Conservation (phyloP, 805 yeast genomes). For the Wickerhamiella kazuoi region DNA sequence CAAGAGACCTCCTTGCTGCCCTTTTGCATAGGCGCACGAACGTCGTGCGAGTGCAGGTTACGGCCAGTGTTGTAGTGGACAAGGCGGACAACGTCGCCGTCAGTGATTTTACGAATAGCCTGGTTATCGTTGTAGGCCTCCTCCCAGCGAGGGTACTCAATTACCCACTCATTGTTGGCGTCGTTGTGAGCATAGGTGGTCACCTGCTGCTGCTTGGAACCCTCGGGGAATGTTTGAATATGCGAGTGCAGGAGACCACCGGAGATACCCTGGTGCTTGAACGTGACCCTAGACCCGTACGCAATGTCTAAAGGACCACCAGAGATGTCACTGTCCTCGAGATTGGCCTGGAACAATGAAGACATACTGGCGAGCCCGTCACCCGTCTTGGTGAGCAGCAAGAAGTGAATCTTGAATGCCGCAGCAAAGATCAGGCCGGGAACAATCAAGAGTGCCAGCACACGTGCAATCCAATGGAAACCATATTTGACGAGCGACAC, state of each 20-base stretch:
- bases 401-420: conserved; percentile 88
- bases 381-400: conserved; percentile 67
- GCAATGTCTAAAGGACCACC: conserved; percentile 52
- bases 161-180: conserved; percentile 66
- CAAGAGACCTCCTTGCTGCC: conserved; percentile 92
- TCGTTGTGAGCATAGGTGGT: conserved; percentile 46
- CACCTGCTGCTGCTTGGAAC: conserved; percentile 63
- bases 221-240: conserved; percentile 39
- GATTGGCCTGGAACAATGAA: conserved; percentile 83
- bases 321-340: conserved; percentile 67
- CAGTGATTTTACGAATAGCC: conserved; percentile 28
- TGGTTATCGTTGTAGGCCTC: conserved; percentile 24
- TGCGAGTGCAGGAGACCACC: conserved; percentile 70
- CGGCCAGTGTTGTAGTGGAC: conserved; percentile 70
- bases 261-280: conserved; percentile 65
- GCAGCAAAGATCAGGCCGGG: conserved; percentile 70
- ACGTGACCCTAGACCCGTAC: conserved; percentile 56
- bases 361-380: conserved; percentile 94
- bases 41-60: conserved; percentile 75
- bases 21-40: conserved; percentile 81
- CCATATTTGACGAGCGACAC: conserved; percentile 42
- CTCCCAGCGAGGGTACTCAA: conserved; percentile 27
- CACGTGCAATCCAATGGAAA: conserved; percentile 61
- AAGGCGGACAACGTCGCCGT: conserved; percentile 62
- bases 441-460: conserved; percentile 48